Conservation (phyloP, 805 yeast species). For the Phaffomyces opuntiae region DNA sequence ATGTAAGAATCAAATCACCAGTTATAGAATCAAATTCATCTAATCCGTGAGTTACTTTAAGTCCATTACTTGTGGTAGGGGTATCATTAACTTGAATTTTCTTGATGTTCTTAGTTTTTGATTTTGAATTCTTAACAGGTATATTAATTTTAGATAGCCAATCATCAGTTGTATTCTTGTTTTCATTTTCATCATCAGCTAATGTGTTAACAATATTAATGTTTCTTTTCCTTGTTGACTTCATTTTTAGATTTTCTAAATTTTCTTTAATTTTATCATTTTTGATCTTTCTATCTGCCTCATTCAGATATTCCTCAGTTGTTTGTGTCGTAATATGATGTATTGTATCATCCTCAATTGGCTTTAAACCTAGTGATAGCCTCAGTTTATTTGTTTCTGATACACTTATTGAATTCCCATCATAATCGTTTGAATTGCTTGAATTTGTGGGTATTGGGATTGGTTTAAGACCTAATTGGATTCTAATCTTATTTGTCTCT, state of each 20-base stretch:
- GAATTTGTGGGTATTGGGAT: slow-evolving; percentile 25
- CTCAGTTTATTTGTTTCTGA: slow-evolving; percentile 20
- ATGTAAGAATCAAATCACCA: slow-evolving; percentile 15
- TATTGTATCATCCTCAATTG: slow-evolving; percentile 7
- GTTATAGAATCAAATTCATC: slow-evolving; percentile 8
- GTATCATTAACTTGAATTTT: background rate
- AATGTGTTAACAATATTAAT: slow-evolving; percentile 8
- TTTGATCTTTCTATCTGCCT: background rate
- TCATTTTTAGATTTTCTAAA: slow-evolving; percentile 11
- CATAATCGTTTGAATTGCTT: background rate
- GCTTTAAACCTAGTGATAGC: slow-evolving; percentile 19
- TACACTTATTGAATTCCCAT: slow-evolving; percentile 16
- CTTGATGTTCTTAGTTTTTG: background rate
- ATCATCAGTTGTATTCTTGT: slow-evolving; percentile 8
- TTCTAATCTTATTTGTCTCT: slow-evolving; percentile 50
- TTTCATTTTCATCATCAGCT: slow-evolving; percentile 10
- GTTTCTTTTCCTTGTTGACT: slow-evolving; percentile 11
- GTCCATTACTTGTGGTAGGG: slow-evolving; percentile 3
- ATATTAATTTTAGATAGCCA: slow-evolving; percentile 17
- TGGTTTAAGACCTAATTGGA: slow-evolving; percentile 47
- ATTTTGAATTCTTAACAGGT: background rate
- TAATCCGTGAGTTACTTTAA: slow-evolving; percentile 16
- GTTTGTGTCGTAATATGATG: background rate
- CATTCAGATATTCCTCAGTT: slow-evolving; percentile 12
- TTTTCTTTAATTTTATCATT: slow-evolving; percentile 11